Conservation (phyloP, 2,329 filamentous ascomycete species). For the Aspergillus novofumigatus region DNA sequence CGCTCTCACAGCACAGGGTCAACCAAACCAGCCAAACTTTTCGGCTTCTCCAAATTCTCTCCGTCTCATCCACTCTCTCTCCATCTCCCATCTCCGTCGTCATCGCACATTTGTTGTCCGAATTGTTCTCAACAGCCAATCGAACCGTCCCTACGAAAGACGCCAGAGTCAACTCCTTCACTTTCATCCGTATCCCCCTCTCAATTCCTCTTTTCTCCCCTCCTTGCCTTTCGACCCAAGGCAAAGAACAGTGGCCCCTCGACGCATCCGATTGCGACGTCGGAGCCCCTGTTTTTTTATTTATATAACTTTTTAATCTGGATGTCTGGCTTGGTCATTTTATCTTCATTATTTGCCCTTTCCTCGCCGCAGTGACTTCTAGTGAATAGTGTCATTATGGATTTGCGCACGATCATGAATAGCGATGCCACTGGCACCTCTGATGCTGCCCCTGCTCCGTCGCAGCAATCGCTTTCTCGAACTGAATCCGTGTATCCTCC, state of each 20-base stretch:
- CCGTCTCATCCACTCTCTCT: background rate
- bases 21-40: background rate
- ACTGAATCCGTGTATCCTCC: constrained; percentile 24
- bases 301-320: background rate
- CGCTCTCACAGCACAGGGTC: background rate
- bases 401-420: constrained; percentile 53
- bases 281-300: background rate
- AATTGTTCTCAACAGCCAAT: background rate
- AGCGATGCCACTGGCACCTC: constrained; percentile 35
- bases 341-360: background rate
- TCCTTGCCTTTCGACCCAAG: background rate
- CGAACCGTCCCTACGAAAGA: background rate
- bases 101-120: constrained; percentile 3
- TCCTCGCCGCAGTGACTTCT: constrained; percentile 7
- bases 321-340: background rate
- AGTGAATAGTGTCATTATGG: constrained; percentile 37
- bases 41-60: background rate
- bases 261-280: background rate
- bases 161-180: background rate
- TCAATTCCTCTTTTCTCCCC: background rate
- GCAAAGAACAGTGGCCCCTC: background rate
- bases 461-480: constrained; percentile 24
- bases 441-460: constrained; percentile 23
- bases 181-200: background rate
- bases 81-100: background rate